These are phyloP conservation scores for Malus sylvestris DNA, from an alignment of 306 rosid genomes.

Conservation along the genomic window DNA sequence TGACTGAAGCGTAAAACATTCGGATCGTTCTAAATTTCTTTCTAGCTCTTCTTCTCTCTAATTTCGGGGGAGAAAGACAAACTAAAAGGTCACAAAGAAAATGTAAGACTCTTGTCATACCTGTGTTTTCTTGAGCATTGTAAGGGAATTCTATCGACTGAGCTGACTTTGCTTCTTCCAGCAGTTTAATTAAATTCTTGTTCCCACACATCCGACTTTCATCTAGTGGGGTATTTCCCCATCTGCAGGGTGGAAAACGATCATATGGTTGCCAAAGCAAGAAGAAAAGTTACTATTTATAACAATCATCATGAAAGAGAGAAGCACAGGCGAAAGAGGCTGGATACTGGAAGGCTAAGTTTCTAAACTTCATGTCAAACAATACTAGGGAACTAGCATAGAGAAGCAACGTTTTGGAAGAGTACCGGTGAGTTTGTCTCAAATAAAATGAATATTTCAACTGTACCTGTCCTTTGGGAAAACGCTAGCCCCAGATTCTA, in stretches of 20 bases:
- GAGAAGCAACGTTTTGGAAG: not conserved
- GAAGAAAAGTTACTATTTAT: not conserved
- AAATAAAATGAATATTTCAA: not conserved
- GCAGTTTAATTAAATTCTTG: conserved; percentile 61
- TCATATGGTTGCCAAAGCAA: not conserved
- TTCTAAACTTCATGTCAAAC: not conserved
- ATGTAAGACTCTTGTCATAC: conserved; percentile 24
- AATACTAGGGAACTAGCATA: not conserved
- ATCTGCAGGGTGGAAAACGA: conserved; percentile 35
- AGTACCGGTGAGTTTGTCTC: not conserved
- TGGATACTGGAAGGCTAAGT: too few relatives aligned
- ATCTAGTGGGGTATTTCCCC: conserved; percentile 94
- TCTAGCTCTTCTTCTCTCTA: not conserved
- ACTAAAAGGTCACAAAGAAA: not conserved
- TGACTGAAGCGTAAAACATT: not conserved
- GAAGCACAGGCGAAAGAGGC: not conserved
- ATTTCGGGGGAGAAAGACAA: not conserved
- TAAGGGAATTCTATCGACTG: conserved; percentile 48
- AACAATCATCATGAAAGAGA: not conserved
- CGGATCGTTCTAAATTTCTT: not conserved
- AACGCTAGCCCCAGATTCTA: conserved; percentile 83
- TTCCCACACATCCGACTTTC: conserved; percentile 82
- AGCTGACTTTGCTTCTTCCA: conserved; percentile 68
- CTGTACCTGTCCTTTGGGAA: conserved; percentile 77
- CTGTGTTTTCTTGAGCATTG: conserved; percentile 39